These are phyloP conservation scores for Pythium vanterpoolii DNA, from an alignment of 352 stramenopile genomes.

Conservation along the genomic window DNA sequence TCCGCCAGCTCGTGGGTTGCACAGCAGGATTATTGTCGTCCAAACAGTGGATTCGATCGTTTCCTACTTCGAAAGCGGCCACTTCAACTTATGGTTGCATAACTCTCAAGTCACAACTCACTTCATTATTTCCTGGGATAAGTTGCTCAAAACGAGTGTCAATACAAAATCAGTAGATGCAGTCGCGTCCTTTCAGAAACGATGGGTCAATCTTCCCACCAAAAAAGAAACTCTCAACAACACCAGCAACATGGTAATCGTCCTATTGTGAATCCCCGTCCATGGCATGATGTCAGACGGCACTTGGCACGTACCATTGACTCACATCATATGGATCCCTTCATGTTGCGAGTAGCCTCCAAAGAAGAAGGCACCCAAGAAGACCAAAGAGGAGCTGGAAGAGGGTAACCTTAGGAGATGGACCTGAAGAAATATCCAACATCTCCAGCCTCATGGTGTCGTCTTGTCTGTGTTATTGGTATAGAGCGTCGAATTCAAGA, in stretches of 20 bases:
- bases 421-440: background rate
- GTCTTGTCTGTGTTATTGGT: background rate
- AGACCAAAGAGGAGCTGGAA: conserved; percentile 79
- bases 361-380: conserved; percentile 83
- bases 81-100: background rate
- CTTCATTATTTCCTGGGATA: background rate
- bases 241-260: background rate
- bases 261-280: background rate
- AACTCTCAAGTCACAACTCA: background rate
- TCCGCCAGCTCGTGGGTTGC: too few relatives aligned
- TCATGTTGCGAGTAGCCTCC: conserved; percentile 36
- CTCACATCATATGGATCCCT: background rate
- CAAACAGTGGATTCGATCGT: too few relatives aligned
- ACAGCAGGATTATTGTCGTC: too few relatives aligned
- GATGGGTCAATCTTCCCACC: background rate
- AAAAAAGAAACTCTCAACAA: background rate
- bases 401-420: conserved; percentile 35
- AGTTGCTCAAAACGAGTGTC: background rate
- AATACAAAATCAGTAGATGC: background rate
- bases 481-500: conserved; percentile 65
- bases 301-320: background rate
- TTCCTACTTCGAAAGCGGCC: background rate
- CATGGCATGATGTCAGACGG: background rate
- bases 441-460: background rate
- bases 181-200: background rate